Base-by-base conservation (phyloP, 2,329 filamentous ascomycete genomes). In the Fusarium falciforme region DNA sequence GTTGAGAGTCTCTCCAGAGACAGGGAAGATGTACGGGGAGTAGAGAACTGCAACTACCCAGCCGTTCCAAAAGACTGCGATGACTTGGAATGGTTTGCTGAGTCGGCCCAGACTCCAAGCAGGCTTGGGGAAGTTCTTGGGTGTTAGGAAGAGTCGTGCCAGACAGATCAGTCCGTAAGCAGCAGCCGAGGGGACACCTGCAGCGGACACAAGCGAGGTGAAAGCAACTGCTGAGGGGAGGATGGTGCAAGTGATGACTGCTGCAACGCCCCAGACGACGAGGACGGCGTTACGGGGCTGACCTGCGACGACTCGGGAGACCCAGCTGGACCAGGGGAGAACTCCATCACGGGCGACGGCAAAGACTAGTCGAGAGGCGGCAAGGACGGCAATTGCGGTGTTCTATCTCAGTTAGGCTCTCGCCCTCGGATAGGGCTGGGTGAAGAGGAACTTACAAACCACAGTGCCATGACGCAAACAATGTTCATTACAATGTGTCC, bases 401-500 rank as follows among this genome's bases (percentile, higher is more conserved):
- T 91, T 91, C 87, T 36, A 17, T 36, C 6, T 36, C 2, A 2
- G 14, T 61, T 27, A 61, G 22, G 6, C 3, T 38, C 12, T 35
- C 12, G 25, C 0, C 5, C 11, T 20, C 1, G 17, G 3, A 16
- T 14, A 5, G 1, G 27, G 22, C 10, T 14, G 8, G 20, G 40
- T 7, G 20, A 17, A 6, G 16, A 27, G 1, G 27, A 6, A 83
- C 85, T 73, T 82, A 87, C 86, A 82, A 89, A 87, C 85, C 85
- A 87, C 3, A 87, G 75, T 0, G 85, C 84, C 10, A 84, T 68
- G 35, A 89, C 82, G 81, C 87, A 90, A 55, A 91, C 80, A n/a
- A 90, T 79, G 71, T 89, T 89, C 89, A 91, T 91, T 67, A 90
- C 84, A n/a, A 91, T 83, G 73, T 91, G 89, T 0, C 87, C 89